Conservation (phyloP, 2,329 filamentous ascomycete genomes). For the Lasiodiplodia hormozganensis region DNA sequence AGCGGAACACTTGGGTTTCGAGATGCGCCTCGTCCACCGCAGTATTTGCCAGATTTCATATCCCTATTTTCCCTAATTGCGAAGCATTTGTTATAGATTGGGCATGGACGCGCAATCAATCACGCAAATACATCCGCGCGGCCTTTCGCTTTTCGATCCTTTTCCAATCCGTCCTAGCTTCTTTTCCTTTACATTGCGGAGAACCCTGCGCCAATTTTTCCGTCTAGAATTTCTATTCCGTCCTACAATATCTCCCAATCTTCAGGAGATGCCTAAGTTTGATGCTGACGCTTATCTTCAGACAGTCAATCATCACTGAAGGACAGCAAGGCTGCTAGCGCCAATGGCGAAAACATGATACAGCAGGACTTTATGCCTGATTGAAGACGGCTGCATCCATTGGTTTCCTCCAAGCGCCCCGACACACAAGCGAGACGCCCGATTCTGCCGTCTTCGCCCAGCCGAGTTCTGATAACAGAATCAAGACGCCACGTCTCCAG, state of each 20-base stretch:
- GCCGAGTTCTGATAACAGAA: neutral
- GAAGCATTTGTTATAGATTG: neutral
- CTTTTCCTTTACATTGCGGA: neutral
- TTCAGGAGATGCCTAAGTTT: too few species aligned
- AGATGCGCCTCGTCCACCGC: neutral
- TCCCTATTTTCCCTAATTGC: neutral
- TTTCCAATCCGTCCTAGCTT: neutral
- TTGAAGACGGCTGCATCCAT: neutral
- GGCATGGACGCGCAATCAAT: conserved; percentile 17
- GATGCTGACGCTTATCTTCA: neutral
- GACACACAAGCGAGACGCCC: neutral
- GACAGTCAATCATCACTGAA: neutral
- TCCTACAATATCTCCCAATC: neutral
- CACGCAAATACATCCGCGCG: conserved; percentile 11
- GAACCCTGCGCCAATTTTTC: neutral
- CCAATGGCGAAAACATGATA: conserved; percentile 4
- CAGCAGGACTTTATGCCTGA: neutral
- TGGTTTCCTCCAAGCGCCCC: neutral
- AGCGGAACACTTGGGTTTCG: neutral
- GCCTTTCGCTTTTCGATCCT: neutral
- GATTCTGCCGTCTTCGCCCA: neutral
- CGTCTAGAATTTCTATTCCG: neutral
- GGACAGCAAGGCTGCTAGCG: neutral
- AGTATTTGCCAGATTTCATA: neutral
- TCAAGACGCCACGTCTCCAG: neutral